Percentiles rank a stretch among this genome's conserved stretches.
phyloP scores from a whole-genome alignment of 1,284 basidiomycete species.

The Sporisorium graminicola region DNA sequence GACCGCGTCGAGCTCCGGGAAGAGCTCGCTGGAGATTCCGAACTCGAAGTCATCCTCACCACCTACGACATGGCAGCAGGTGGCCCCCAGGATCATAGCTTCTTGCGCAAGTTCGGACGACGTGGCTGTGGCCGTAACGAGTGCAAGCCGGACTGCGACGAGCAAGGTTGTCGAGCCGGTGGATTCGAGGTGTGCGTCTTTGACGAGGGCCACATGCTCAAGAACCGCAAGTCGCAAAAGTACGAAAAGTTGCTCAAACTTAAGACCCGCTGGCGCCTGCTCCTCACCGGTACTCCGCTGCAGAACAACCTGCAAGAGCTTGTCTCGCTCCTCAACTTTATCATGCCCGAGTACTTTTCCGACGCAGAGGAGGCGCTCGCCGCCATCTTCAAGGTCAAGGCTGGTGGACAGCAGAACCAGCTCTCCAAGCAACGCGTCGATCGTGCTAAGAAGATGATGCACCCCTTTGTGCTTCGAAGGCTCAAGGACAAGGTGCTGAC shows the following conservation, averaged over 20 bases:
- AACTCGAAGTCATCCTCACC: constrained; percentile 93
- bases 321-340: constrained; percentile 93
- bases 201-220: constrained; percentile 95
- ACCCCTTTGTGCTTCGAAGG: constrained; percentile 94
- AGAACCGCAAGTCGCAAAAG: constrained; percentile 95
- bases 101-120: constrained; percentile 76
- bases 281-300: constrained; percentile 95
- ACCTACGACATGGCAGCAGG: constrained; percentile 96
- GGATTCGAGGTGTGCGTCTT: constrained; percentile 88
- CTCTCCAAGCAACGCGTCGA: constrained; percentile 91
- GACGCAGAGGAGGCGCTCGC: constrained; percentile 81
- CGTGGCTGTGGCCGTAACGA: constrained; percentile 46
- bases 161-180: constrained; percentile 69
- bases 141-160: constrained; percentile 39
- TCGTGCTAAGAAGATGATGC: constrained; percentile 98
- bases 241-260: constrained; percentile 90
- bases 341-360: constrained; percentile 89
- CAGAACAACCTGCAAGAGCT: constrained; percentile 89
- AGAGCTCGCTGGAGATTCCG: constrained; percentile 74
- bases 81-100: constrained; percentile 82
- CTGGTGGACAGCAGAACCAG: constrained; percentile 84
- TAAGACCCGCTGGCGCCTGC: constrained; percentile 86
- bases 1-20: constrained; percentile 84
- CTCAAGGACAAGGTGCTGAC: constrained; percentile 89
- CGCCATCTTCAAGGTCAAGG: constrained; percentile 96